phyloP scores from a whole-genome alignment of 2,329 filamentous ascomycete genomes.

The Fusarium scirpi region DNA sequence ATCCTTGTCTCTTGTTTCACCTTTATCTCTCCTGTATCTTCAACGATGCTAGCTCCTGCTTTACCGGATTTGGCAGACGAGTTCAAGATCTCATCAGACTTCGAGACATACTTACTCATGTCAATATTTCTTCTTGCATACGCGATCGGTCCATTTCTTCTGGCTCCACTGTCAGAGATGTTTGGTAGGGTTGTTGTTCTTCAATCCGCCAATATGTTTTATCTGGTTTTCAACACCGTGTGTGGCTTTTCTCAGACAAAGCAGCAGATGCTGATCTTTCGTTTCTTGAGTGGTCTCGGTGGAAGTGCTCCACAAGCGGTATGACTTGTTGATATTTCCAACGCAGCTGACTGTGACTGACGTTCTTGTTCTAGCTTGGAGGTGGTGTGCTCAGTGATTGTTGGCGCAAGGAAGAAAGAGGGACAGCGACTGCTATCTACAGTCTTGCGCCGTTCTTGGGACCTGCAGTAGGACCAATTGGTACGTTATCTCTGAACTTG shows the following conservation, averaged over 20 bases:
- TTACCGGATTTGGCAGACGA: conserved; percentile 58
- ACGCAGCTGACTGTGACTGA: neutral
- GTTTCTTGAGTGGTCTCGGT: conserved; percentile 61
- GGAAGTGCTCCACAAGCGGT: conserved; percentile 61
- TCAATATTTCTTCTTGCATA: conserved; percentile 71
- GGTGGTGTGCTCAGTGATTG: conserved; percentile 62
- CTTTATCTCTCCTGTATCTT: conserved; percentile 68
- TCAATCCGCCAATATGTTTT: conserved; percentile 61
- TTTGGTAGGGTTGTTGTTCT: conserved; percentile 61
- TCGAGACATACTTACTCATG: conserved; percentile 64
- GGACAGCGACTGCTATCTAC: conserved; percentile 50
- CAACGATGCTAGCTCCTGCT: conserved; percentile 63
- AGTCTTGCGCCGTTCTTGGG: conserved; percentile 59
- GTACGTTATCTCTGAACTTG: conserved; percentile 6
- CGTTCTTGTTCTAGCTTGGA: conserved; percentile 50
- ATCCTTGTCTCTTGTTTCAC: conserved; percentile 57
- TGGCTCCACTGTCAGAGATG: conserved; percentile 65
- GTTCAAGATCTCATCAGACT: conserved; percentile 56
- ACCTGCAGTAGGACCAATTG: conserved; percentile 57
- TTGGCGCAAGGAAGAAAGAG: conserved; percentile 57
- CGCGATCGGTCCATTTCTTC: conserved; percentile 64
- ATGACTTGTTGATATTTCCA: neutral
- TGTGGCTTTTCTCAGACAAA: conserved; percentile 62
- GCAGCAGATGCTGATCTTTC: conserved; percentile 61
- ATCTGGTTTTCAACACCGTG: conserved; percentile 66